Evolutionary conservation across 2,329 filamentous ascomycete species (phyloP).

Genomic region (Lizonia empirigonia): DNA sequence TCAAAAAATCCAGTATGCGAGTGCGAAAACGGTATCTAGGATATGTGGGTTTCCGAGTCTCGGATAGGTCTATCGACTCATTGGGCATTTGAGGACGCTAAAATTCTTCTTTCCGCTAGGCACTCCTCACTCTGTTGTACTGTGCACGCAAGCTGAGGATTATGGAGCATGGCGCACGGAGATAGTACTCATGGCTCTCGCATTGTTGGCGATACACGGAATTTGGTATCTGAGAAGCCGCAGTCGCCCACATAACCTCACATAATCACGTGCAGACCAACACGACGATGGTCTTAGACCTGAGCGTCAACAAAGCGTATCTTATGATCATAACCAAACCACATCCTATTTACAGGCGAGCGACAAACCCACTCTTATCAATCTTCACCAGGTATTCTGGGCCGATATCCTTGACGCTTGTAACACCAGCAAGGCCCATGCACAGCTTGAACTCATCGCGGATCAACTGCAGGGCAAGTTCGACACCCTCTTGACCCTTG

Average conservation of each 20-base stretch:
- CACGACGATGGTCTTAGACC: too few relatives aligned
- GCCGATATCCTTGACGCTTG: slow-evolving; percentile 28
- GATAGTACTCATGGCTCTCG: neutral
- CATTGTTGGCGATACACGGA: neutral
- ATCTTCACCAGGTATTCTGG: slow-evolving; percentile 33
- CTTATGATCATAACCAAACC: too few relatives aligned
- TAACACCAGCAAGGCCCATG: slow-evolving; percentile 34
- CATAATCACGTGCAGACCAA: too few relatives aligned
- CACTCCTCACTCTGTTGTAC: neutral
- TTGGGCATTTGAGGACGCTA: too few relatives aligned
- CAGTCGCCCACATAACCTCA: too few relatives aligned
- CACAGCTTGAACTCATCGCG: slow-evolving; percentile 29
- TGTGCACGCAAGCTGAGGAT: neutral
- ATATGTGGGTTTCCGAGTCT: neutral
- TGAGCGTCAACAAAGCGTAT: too few relatives aligned
- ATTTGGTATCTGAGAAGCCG: too few relatives aligned
- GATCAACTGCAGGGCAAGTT: slow-evolving; percentile 26
- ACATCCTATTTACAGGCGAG: slow-evolving; percentile 10
- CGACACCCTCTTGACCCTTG: slow-evolving; percentile 31
- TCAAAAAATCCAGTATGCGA: neutral
- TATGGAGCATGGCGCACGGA: neutral
- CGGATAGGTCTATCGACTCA: neutral
- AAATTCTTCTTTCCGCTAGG: too few relatives aligned
- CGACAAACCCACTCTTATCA: slow-evolving; percentile 29
- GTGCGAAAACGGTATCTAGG: neutral